phyloP scores from a whole-genome alignment of 2,329 filamentous ascomycete species.

The Penicillium sp. region DNA sequence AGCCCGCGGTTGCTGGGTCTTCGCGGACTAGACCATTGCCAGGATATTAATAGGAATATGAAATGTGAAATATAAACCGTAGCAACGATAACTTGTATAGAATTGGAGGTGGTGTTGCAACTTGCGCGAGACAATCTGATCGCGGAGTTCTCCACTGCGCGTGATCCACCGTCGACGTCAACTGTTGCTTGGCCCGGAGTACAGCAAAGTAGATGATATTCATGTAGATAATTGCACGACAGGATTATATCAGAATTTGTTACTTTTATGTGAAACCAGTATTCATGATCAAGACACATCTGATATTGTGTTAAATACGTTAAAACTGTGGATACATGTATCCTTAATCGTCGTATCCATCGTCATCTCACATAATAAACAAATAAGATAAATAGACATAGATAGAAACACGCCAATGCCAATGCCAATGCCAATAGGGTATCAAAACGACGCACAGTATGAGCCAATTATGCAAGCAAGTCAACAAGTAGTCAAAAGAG shows the following conservation, averaged over 20 bases:
- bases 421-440: slow-evolving; percentile 10
- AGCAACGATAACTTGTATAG: background rate
- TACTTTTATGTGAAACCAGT: too few relatives aligned
- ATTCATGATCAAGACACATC: too few relatives aligned
- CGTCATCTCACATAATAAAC: too few relatives aligned
- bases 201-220: too few relatives aligned
- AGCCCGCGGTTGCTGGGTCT: slow-evolving; percentile 19
- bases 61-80: background rate
- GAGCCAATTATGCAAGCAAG: slow-evolving; percentile 8
- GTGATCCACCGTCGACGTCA: slow-evolving; percentile 6
- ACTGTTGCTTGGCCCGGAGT: too few relatives aligned
- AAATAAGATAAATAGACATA: too few relatives aligned
- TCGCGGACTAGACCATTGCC: slow-evolving; percentile 32
- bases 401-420: slow-evolving; percentile 1
- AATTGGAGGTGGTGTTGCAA: background rate
- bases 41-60: background rate
- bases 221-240: too few relatives aligned
- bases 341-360: too few relatives aligned
- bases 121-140: background rate
- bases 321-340: too few relatives aligned
- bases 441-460: slow-evolving; percentile 10
- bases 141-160: slow-evolving; percentile 1
- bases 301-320: too few relatives aligned
- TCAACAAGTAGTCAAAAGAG: background rate
- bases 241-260: too few relatives aligned